Evolutionary conservation across 352 stramenopile species (phyloP), one percentile per base, ranked within the genome.

Genomic region (Thalassiosira pacifica): DNA sequence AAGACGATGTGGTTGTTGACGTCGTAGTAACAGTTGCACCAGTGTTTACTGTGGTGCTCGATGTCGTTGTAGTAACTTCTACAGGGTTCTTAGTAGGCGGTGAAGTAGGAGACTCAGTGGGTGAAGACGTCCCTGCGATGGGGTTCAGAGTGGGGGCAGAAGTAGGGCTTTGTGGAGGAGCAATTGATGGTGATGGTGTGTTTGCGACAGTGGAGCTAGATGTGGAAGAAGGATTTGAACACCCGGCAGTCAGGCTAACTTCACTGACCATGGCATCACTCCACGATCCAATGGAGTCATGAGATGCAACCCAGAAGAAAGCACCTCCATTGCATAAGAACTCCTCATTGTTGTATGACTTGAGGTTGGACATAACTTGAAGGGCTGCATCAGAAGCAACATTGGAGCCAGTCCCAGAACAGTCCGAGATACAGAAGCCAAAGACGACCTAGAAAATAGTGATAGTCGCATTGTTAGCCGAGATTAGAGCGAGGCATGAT

Each of bases 351-450:
- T 87, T 84, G 55, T 79, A 75, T 4, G 48, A 18, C 31, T 84
- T 86, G n/a, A 91, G n/a, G 8, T 91, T 66, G 22, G 69, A 48
- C 63, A 89, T 83, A 26, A 92, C 69, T 67, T 67, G 5, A 16
- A 71, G 55, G 9, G 87, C 85, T 78, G 37, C 2, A 4, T 11
- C 26, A 31, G 31, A 52, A 4, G 29, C 9, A 69, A 53, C 63
- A 70, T 92, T 91, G 24, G 77, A 91, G 59, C 55, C 55, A 48
- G 87, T 90, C 11, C 64, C 70, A 22, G 63, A 73, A 63, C 89
- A 93, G 32, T 88, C 87, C 52, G 60, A 85, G 42, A 93, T 91
- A 52, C 90, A 93, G 73, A 92, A 91, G 24, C 90, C 90, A 78
- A 92, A 92, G 5, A 93, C 81, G 11, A 93, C 79, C 71, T 84